These are phyloP conservation scores for Echria macrotheca DNA, from an alignment of 495 filamentous ascomycete species.

Conservation along the genomic window DNA sequence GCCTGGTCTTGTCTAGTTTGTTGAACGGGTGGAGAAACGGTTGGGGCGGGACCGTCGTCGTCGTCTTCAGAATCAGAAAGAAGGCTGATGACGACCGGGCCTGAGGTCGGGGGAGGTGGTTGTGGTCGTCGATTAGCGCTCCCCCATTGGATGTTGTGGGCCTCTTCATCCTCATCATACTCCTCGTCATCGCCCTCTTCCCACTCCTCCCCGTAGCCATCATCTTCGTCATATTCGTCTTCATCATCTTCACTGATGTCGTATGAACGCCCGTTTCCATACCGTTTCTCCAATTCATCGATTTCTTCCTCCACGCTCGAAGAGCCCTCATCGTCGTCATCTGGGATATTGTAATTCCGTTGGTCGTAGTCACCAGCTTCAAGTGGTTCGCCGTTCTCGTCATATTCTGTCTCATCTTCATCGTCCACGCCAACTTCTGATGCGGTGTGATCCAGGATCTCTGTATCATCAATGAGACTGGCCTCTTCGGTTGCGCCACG, in stretches of 20 bases:
- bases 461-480: slow-evolving; percentile 13
- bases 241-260: slow-evolving; percentile 31
- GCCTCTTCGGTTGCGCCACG: neutral
- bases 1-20: no score
- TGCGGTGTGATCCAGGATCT: slow-evolving; percentile 2
- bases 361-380: slow-evolving; percentile 31
- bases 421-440: slow-evolving; percentile 17
- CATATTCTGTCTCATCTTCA: slow-evolving; percentile 14
- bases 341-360: slow-evolving; percentile 18
- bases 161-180: slow-evolving; percentile 22
- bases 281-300: slow-evolving; percentile 16
- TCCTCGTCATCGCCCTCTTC: slow-evolving; percentile 18
- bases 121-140: neutral
- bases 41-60: no score
- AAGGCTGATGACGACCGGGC: slow-evolving; percentile 32
- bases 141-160: slow-evolving; percentile 21
- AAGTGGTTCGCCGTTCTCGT: slow-evolving; percentile 22
- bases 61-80: slow-evolving; percentile 39
- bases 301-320: slow-evolving; percentile 36
- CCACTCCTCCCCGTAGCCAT: slow-evolving; percentile 31
- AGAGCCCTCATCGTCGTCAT: slow-evolving; percentile 30
- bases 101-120: slow-evolving; percentile 5
- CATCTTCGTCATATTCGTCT: slow-evolving; percentile 35
- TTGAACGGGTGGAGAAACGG: no score
- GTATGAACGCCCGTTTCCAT: no score